These are phyloP conservation scores for Hylodesmum podocarpum DNA, from an alignment of 306 rosid genomes.

Conservation along the genomic window DNA sequence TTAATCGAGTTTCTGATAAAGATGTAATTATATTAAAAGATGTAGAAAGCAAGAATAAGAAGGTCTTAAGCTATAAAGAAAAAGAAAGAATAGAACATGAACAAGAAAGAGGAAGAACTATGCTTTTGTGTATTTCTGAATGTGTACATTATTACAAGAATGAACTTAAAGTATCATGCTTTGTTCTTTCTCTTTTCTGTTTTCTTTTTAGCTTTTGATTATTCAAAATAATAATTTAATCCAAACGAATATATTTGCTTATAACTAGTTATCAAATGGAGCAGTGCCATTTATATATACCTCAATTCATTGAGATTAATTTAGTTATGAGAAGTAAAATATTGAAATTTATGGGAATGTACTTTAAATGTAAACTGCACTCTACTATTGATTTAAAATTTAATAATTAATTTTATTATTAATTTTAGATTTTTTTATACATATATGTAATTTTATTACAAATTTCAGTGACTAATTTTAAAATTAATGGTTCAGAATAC, in stretches of 20 bases:
- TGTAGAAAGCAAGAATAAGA: constrained; percentile 13
- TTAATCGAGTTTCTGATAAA: neutral
- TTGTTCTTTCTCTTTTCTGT: constrained; percentile 11
- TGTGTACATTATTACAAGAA: neutral
- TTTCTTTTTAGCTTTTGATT: neutral
- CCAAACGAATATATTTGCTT: neutral
- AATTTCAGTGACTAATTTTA: too few relatives aligned
- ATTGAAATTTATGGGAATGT: too few relatives aligned
- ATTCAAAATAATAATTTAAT: neutral
- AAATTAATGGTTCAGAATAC: too few relatives aligned
- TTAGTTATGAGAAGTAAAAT: too few relatives aligned
- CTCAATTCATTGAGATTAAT: too few relatives aligned
- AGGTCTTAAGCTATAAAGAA: neutral
- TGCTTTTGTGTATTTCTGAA: constrained; percentile 4
- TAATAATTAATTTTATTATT: too few relatives aligned
- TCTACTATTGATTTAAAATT: too few relatives aligned
- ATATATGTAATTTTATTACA: too few relatives aligned
- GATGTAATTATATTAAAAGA: neutral
- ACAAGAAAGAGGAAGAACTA: neutral
- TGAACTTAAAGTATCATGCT: neutral
- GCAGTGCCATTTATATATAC: neutral
- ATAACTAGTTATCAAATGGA: neutral
- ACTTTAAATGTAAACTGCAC: too few relatives aligned
- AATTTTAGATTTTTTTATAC: too few relatives aligned
- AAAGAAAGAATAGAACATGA: neutral